phyloP scores from a whole-genome alignment of 164 flowering plant species.

The Kingdonia uniflora region DNA sequence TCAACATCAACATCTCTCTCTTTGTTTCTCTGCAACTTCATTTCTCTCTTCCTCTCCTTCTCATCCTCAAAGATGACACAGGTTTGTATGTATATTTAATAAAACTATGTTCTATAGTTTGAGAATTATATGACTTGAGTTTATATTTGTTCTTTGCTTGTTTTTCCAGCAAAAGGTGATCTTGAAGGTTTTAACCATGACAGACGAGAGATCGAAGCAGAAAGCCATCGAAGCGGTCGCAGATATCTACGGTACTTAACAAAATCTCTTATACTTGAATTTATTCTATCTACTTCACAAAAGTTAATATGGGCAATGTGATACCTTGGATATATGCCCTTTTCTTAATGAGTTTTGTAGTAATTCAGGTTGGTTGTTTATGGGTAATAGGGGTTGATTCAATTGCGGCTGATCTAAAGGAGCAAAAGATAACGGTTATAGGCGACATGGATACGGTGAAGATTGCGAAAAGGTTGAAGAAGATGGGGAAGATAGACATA shows the following conservation, averaged over 20 bases:
- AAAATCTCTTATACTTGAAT: not conserved
- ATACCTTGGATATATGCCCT: not conserved
- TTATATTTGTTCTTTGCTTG: not conserved
- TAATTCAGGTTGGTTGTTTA: not conserved
- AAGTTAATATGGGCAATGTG: too few species aligned
- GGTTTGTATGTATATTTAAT: too few species aligned
- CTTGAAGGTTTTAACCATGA: conserved; percentile 80
- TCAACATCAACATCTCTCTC: too few species aligned
- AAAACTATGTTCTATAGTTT: too few species aligned
- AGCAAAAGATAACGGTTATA: conserved; percentile 68
- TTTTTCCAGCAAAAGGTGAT: conserved; percentile 55
- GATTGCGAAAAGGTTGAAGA: conserved; percentile 64
- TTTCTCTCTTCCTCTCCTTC: too few species aligned
- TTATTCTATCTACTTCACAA: not conserved
- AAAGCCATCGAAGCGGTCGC: conserved; percentile 95
- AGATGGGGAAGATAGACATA: conserved; percentile 31
- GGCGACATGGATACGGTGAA: conserved; percentile 79
- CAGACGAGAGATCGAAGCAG: conserved; percentile 83
- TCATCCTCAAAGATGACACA: too few species aligned
- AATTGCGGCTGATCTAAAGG: conserved; percentile 77
- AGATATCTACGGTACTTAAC: conserved; percentile 51
- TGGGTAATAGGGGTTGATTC: conserved; percentile 70
- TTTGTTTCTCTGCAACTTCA: too few species aligned
- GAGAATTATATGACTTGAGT: too few species aligned
- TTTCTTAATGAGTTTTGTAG: not conserved